Evolutionary conservation across 148 eudicot species (phyloP), one percentile per base, ranked within the genome.

Genomic region (Pouteria glomerata): DNA sequence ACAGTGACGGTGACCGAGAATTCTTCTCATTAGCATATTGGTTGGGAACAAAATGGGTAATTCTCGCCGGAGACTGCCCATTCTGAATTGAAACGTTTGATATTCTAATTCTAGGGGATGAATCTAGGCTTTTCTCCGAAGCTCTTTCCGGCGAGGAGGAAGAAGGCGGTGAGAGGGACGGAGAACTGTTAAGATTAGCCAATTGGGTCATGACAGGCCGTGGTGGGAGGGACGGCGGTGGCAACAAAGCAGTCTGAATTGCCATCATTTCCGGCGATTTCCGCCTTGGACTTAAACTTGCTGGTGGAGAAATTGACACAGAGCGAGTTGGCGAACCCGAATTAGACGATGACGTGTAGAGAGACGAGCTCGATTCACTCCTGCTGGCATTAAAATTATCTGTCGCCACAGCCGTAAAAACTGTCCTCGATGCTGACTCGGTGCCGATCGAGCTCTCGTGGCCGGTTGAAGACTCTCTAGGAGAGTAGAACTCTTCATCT

Each of bases 401-500:
- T 59, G 68, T 81, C 56, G 72, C 78, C 3, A 82, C 80, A 7
- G 79, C 78, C 0, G 85, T 83, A 24, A 89, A 90, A 61, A 65
- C 73, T 65, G 91, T 74, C 59, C 85, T 71, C 0, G 92, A 88
- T 1, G 80, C 90, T 21, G 93, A 86, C 80, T 85, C 87, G 57
- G 78, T 65, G 1, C 72, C 86, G 42, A 81, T 63, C 45, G 82
- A 84, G 75, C 92, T 91, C 60, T 78, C 92, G 56, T 90, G 76
- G 27, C 91, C 87, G 50, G 85, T 86, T 12, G 78, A 75, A 11
- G 97, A 92, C 5, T 90, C 97, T 72, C 83, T 82, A 4, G 97
- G 93, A n/a, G 98, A 95, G 83, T 89, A 91, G 60, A 95, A 95
- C 80, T 86, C 85, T 27, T 91, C 98, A 16, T 82, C 81, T 19